These are phyloP conservation scores for Neohortaea acidophila DNA, from an alignment of 495 filamentous ascomycete species.

Conservation along the genomic window DNA sequence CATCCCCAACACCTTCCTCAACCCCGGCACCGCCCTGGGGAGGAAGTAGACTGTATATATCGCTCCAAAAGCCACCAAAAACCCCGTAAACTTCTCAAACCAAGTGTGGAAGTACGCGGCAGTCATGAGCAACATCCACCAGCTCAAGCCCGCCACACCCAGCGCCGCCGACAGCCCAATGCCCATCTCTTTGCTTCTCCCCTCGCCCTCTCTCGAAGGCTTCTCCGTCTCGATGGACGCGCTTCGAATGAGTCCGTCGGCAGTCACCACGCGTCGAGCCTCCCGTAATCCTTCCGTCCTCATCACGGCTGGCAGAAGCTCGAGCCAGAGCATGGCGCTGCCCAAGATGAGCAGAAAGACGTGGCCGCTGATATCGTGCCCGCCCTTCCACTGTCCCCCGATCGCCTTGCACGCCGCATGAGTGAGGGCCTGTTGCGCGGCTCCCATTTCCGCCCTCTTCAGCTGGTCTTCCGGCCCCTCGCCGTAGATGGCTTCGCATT, in stretches of 20 bases:
- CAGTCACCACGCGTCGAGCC: constrained; percentile 43
- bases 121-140: constrained; percentile 98
- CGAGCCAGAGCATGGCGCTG: constrained; percentile 63
- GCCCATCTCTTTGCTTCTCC: constrained; percentile 23
- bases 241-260: constrained; percentile 37
- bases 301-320: constrained; percentile 49
- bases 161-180: constrained; percentile 36
- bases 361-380: constrained; percentile 88
- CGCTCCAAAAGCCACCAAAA: constrained; percentile 50
- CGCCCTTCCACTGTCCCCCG: constrained; percentile 73
- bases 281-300: constrained; percentile 33
- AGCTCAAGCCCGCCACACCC: constrained; percentile 43
- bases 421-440: constrained; percentile 42
- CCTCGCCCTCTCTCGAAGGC: constrained; percentile 28
- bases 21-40: constrained; percentile 46
- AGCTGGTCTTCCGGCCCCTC: constrained; percentile 20
- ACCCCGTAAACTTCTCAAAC: constrained; percentile 84
- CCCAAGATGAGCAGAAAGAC: constrained; percentile 82
- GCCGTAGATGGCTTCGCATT: constrained; percentile 35
- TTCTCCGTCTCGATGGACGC: constrained; percentile 27
- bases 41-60: constrained; percentile 65
- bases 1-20: constrained; percentile 55
- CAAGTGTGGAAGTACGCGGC: constrained; percentile 95
- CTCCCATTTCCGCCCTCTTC: constrained; percentile 28
- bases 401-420: constrained; percentile 66